Evolutionary conservation across 2,329 filamentous ascomycete genomes (phyloP).

Genomic region (Calonectria hongkongensis): DNA sequence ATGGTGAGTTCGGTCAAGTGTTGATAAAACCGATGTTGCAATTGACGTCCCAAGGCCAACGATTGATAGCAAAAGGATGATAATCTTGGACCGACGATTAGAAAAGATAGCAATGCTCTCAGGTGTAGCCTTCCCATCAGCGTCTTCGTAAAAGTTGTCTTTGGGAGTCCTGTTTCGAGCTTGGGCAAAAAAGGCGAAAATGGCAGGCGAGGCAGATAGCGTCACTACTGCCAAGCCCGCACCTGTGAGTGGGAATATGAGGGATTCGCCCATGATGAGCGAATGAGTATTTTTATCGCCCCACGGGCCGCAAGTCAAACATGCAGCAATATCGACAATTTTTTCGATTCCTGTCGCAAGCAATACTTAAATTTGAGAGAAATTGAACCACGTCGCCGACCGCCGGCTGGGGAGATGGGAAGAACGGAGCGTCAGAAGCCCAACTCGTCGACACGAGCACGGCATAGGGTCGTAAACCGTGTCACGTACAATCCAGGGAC

Average conservation of each 20-base stretch:
- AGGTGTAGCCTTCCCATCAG: slow-evolving; percentile 80
- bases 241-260: slow-evolving; percentile 55
- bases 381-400: not conserved
- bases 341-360: not conserved
- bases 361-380: not conserved
- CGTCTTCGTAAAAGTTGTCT: slow-evolving; percentile 77
- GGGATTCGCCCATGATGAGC: slow-evolving; percentile 45
- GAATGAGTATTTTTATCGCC: slow-evolving; percentile 1
- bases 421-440: not conserved
- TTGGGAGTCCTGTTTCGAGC: slow-evolving; percentile 59
- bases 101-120: slow-evolving; percentile 79
- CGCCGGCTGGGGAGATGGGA: not conserved
- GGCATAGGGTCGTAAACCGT: not conserved
- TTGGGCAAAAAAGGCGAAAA: slow-evolving; percentile 60
- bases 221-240: slow-evolving; percentile 60
- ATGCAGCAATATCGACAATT: not conserved
- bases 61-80: slow-evolving; percentile 72
- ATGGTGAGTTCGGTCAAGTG: slow-evolving; percentile 60
- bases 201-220: slow-evolving; percentile 62
- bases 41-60: slow-evolving; percentile 74
- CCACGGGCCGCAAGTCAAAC: not conserved
- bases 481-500: not conserved
- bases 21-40: slow-evolving; percentile 72
- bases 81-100: slow-evolving; percentile 73
- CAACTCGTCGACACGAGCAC: not conserved